Evolutionary conservation across 345 rosid genomes (phyloP), one percentile per base, ranked within the genome.

Genomic region (Carallia brachiata): DNA sequence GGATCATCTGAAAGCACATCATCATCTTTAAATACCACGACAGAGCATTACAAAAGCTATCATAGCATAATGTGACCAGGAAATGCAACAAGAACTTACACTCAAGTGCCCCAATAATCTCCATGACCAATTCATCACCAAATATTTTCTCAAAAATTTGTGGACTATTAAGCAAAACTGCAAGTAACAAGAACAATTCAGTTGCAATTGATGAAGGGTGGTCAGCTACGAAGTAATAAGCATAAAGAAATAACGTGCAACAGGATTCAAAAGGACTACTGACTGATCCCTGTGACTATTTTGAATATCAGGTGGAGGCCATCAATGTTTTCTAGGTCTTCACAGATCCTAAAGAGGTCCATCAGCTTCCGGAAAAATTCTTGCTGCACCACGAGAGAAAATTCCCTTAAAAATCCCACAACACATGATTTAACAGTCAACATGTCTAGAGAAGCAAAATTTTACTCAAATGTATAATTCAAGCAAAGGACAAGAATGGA

Each of bases 21-120:
- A 76, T 40, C 66, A 37, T 55, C 40, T 52, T 61, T 63, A 57
- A 56, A 1, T 44, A 40, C 48, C 48, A 40, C 2, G 15, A 40
- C 13, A 53, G 27, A 53, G 57, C 57, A 53, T 17, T 53, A 44
- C 19, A 15, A 58, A 66, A 61, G 13, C 12, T 16, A 27, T 18
- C 37, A 36, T 28, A 40, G 53, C n/a, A 63, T 65, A 34, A 16
- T 36, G 23, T 3, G 17, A 64, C 56, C 1, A 61, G 53, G 10
- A 71, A 23, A 56, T 27, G 4, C 44, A 32, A 66, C 61, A 17
- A 40, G 55, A 39, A 75, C 96, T 87, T 86, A 94, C 99, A 87
- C 84, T 92, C 99, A 6, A 94, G 97, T 62, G 97, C 83, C 65
- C 97, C 97, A 54, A 94, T 82, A 66, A 87, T 80, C 75, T 90